Conservation (phyloP, 345 rosid species). For the Brassica incana region DNA sequence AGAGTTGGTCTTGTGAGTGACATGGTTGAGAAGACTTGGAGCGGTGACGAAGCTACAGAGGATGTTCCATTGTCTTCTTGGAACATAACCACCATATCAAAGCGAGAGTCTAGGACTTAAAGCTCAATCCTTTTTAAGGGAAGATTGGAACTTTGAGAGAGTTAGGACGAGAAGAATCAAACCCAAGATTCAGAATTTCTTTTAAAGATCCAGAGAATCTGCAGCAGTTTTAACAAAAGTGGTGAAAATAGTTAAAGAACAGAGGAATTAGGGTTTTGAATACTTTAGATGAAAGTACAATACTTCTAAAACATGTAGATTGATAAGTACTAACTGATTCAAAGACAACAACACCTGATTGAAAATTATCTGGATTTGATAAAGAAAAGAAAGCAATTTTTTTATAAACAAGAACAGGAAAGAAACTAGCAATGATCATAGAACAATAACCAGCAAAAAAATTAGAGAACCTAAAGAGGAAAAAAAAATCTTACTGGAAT, state of each 20-base stretch:
- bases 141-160: neutral
- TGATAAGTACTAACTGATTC: neutral
- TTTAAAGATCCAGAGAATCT: constrained; percentile 31
- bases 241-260: constrained; percentile 14
- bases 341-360: constrained; percentile 10
- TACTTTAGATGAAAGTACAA: neutral
- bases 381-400: neutral
- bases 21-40: constrained; percentile 75
- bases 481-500: constrained; percentile 41
- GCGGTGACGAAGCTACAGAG: constrained; percentile 81
- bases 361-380: neutral
- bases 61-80: constrained; percentile 87
- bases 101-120: neutral
- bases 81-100: constrained; percentile 49
- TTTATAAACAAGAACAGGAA: constrained; percentile 3
- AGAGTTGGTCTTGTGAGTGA: constrained; percentile 54
- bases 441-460: constrained; percentile 11
- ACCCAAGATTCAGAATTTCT: neutral
- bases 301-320: neutral
- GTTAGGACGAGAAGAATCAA: neutral
- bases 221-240: constrained; percentile 19
- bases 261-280: constrained; percentile 14
- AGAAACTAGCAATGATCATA: neutral
- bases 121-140: neutral
- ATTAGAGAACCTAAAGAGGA: neutral